Evolutionary conservation across 495 filamentous ascomycete genomes (phyloP).

Genomic region (Collariella sp.): DNA sequence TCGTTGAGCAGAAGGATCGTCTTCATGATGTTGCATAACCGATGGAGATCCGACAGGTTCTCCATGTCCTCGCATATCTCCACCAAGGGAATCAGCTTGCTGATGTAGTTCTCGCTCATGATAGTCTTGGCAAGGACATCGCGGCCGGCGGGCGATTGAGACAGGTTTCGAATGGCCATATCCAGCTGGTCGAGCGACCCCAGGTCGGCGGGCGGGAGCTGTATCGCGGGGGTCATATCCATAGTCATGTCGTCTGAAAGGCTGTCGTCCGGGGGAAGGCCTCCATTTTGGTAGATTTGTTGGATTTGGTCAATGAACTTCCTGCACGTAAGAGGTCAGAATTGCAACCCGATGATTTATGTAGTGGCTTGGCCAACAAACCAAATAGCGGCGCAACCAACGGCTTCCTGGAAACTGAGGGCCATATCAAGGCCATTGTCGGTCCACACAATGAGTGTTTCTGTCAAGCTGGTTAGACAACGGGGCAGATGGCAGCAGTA

Average conservation of each 20-base stretch:
- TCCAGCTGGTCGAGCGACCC: constrained; percentile 77
- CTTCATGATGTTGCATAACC: constrained; percentile 97
- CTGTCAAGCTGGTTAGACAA: constrained; percentile 40
- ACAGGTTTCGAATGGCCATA: constrained; percentile 65
- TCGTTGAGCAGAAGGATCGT: constrained; percentile 90
- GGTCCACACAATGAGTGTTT: constrained; percentile 97
- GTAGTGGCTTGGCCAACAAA: too few relatives aligned
- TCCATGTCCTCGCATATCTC: constrained; percentile 84
- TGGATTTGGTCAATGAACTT: constrained; percentile 86
- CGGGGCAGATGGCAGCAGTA: neutral
- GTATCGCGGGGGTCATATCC: constrained; percentile 57
- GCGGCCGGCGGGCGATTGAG: constrained; percentile 62
- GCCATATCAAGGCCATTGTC: constrained; percentile 94
- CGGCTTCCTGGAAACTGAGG: constrained; percentile 94
- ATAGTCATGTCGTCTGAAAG: constrained; percentile 76
- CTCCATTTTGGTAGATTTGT: constrained; percentile 40
- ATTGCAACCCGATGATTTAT: neutral
- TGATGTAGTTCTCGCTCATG: constrained; percentile 74
- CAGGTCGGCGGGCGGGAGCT: constrained; percentile 69
- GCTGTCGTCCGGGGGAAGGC: constrained; percentile 65
- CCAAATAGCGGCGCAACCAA: constrained; percentile 91
- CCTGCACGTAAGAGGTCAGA: constrained; percentile 44
- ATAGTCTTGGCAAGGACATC: constrained; percentile 87
- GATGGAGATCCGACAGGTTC: constrained; percentile 73
- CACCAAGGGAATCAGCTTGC: constrained; percentile 77